A percentile compares a stretch with the other conserved stretches of the same genome.
These are phyloP conservation scores for Clohesyomyces aquaticus DNA, from an alignment of 495 filamentous ascomycete genomes.

Conservation along the genomic window DNA sequence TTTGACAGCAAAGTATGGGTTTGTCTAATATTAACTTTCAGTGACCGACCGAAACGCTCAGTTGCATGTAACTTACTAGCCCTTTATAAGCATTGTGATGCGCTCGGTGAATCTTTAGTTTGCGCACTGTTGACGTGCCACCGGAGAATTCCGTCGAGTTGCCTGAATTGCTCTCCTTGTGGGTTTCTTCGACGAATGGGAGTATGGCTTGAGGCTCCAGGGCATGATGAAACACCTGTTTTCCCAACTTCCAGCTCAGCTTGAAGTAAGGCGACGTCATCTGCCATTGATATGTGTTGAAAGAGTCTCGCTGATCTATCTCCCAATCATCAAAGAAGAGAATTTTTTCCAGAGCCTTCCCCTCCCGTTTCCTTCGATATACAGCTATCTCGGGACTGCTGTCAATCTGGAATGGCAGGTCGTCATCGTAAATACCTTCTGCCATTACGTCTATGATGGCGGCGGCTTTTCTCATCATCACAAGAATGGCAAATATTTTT, in stretches of 20 bases:
- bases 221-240: not conserved
- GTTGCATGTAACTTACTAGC: no score
- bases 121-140: conserved; percentile 7
- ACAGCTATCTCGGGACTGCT: no score
- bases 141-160: not conserved
- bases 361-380: not conserved
- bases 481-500: conserved; percentile 16
- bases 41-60: no score
- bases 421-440: conserved; percentile 7
- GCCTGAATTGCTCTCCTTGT: no score
- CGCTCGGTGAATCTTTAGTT: conserved; percentile 14
- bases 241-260: conserved; percentile 1
- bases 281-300: conserved; percentile 19
- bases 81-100: conserved; percentile 15
- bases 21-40: no score
- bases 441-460: conserved; percentile 9
- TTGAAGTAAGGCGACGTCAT: conserved; percentile 18
- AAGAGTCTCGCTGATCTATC: not conserved
- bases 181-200: conserved; percentile 13
- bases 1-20: conserved; percentile 11
- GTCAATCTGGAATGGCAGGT: conserved; percentile 9
- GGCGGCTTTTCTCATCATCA: not conserved
- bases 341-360: no score
- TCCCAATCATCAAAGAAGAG: conserved; percentile 1
- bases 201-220: conserved; percentile 3